phyloP scores from a whole-genome alignment of 371 early-diverging fungal genomes.

The Rhizomucor miehei region DNA sequence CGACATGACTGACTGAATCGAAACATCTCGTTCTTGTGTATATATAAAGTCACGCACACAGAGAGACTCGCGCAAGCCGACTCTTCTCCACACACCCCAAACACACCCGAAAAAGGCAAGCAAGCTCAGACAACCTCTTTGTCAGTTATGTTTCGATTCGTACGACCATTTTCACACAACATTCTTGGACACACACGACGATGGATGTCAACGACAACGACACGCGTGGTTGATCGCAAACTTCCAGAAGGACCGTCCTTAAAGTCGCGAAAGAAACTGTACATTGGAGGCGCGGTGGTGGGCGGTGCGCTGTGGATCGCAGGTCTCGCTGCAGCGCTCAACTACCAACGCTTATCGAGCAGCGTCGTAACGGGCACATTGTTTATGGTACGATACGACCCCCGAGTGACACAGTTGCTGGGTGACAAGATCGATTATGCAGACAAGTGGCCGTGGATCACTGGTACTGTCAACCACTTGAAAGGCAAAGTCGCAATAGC shows the following conservation, averaged over 20 bases:
- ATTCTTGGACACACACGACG: too few species aligned
- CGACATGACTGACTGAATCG: too few species aligned
- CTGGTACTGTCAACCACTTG: constrained; percentile 64
- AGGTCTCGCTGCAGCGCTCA: constrained; percentile 56
- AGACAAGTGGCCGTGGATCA: constrained; percentile 66
- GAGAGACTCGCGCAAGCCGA: too few species aligned
- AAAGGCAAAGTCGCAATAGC: constrained; percentile 63
- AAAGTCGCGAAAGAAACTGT: constrained; percentile 36
- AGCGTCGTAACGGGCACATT: constrained; percentile 62
- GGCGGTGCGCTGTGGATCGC: constrained; percentile 62
- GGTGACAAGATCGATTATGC: constrained; percentile 63
- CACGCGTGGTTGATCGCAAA: constrained; percentile 39
- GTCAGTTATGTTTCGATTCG: too few species aligned
- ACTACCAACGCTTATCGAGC: constrained; percentile 64
- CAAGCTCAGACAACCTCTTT: too few species aligned
- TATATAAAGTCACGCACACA: too few species aligned
- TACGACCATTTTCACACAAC: too few species aligned
- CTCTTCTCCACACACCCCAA: too few species aligned
- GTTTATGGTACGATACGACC: constrained; percentile 63
- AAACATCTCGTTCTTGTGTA: too few species aligned
- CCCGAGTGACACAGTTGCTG: constrained; percentile 49
- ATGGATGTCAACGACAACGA: not conserved
- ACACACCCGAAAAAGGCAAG: too few species aligned
- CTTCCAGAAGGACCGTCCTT: constrained; percentile 23
- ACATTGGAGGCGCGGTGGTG: constrained; percentile 44